Evolutionary conservation across 2,329 filamentous ascomycete genomes (phyloP).

Genomic region (Aureobasidium sp.): DNA sequence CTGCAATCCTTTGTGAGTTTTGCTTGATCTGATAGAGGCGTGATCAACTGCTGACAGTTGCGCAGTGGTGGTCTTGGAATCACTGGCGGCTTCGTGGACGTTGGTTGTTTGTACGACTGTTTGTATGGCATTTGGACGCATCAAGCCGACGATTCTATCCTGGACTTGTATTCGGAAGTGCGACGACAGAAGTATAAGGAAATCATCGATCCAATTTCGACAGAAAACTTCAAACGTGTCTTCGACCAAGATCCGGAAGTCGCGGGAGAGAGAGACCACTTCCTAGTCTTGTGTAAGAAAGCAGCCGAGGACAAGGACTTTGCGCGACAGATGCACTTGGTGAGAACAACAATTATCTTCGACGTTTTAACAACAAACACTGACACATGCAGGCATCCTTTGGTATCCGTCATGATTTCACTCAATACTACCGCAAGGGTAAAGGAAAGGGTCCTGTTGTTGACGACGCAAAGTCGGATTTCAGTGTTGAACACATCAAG

Average conservation of each 20-base stretch:
- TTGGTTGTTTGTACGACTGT: slow-evolving; percentile 23
- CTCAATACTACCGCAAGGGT: slow-evolving; percentile 20
- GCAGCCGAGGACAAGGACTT: slow-evolving; percentile 20
- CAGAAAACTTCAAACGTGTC: slow-evolving; percentile 21
- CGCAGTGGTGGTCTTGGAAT: slow-evolving; percentile 23
- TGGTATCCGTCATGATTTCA: slow-evolving; percentile 18
- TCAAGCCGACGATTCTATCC: slow-evolving; percentile 23
- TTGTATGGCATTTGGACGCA: slow-evolving; percentile 22
- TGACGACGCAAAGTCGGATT: neutral
- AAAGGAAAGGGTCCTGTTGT: neutral
- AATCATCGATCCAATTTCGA: slow-evolving; percentile 29
- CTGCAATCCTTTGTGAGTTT: slow-evolving; percentile 23
- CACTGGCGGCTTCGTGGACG: slow-evolving; percentile 23
- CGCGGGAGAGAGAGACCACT: slow-evolving; percentile 20
- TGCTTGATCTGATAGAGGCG: neutral
- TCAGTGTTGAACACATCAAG: slow-evolving; percentile 4
- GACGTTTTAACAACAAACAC: neutral
- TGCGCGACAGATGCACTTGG: slow-evolving; percentile 21
- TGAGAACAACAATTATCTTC: slow-evolving; percentile 6
- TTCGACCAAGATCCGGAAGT: slow-evolving; percentile 19
- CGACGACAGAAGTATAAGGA: slow-evolving; percentile 30
- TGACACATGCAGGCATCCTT: slow-evolving; percentile 14
- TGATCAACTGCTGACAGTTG: neutral
- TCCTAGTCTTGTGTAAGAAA: slow-evolving; percentile 20
- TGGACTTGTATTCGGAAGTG: slow-evolving; percentile 31